Evolutionary conservation across 768 basidiomycete species (phyloP).

Genomic region (Leccinum variicolor): DNA sequence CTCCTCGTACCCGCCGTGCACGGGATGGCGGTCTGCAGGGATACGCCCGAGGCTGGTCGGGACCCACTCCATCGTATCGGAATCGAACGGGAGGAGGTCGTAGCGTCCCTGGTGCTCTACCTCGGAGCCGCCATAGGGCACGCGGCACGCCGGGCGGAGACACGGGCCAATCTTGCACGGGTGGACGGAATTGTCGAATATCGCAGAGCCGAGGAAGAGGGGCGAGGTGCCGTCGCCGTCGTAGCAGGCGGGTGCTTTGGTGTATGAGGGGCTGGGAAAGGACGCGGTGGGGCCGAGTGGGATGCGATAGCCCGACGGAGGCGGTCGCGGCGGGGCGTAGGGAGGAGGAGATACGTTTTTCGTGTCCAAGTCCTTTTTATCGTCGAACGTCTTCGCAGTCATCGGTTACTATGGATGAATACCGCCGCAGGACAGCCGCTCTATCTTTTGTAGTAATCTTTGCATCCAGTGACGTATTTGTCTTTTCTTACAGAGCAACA

Average conservation of each 20-base stretch:
- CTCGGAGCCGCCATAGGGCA: constrained; percentile 66
- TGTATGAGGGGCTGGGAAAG: constrained; percentile 39
- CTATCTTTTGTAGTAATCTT: no score
- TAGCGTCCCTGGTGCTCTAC: constrained; percentile 60
- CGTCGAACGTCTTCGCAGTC: background rate
- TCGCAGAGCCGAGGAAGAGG: constrained; percentile 71
- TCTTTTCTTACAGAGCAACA: constrained; percentile 1
- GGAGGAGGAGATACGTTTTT: constrained; percentile 18
- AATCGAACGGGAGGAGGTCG: constrained; percentile 70
- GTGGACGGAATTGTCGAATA: constrained; percentile 65
- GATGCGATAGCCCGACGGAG: constrained; percentile 67
- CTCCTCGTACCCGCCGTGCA: constrained; percentile 78
- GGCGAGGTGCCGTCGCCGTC: constrained; percentile 59
- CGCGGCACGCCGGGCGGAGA: constrained; percentile 48
- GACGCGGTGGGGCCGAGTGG: constrained; percentile 40
- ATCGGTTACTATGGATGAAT: no score
- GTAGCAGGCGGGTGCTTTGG: constrained; percentile 49
- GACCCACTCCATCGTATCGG: constrained; percentile 73
- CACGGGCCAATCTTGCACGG: constrained; percentile 77
- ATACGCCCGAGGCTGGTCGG: constrained; percentile 55
- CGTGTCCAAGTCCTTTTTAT: constrained; percentile 8
- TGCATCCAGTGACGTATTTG: background rate
- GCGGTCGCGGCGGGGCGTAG: constrained; percentile 27
- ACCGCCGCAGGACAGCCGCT: no score
- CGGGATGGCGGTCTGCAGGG: constrained; percentile 52